phyloP scores from a whole-genome alignment of 164 flowering plant genomes.

The Amborella trichopoda region DNA sequence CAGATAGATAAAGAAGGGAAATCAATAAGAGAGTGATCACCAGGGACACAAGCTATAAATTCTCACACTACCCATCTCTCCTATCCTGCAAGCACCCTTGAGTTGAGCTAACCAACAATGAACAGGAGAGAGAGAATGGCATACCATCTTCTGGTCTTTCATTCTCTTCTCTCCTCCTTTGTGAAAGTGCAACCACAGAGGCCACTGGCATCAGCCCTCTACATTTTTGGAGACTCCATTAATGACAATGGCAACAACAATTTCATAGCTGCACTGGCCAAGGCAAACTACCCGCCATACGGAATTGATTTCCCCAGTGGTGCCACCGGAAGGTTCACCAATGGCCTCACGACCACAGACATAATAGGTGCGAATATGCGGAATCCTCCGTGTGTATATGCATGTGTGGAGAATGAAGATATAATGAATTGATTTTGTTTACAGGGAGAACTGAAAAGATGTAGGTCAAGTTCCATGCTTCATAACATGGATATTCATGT shows the following conservation, averaged over 20 bases:
- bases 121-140: not conserved
- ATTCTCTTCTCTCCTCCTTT: not conserved
- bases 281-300: constrained; percentile 14
- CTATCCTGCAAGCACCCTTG: too few species aligned
- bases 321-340: constrained; percentile 14
- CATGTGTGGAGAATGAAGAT: too few species aligned
- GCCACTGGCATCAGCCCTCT: constrained; percentile 6
- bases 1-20: too few species aligned
- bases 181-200: not conserved
- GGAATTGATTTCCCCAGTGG: constrained; percentile 13
- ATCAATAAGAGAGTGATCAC: too few species aligned
- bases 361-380: not conserved
- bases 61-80: too few species aligned
- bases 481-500: too few species aligned
- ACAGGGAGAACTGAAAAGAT: too few species aligned
- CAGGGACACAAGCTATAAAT: too few species aligned
- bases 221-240: constrained; percentile 12
- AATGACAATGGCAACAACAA: constrained; percentile 15
- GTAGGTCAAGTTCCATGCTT: too few species aligned
- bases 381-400: too few species aligned
- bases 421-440: too few species aligned
- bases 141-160: not conserved
- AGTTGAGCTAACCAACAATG: too few species aligned
- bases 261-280: constrained; percentile 4
- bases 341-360: constrained; percentile 4